phyloP scores from a whole-genome alignment of 2,329 filamentous ascomycete species.

The Talaromyces sp. region DNA sequence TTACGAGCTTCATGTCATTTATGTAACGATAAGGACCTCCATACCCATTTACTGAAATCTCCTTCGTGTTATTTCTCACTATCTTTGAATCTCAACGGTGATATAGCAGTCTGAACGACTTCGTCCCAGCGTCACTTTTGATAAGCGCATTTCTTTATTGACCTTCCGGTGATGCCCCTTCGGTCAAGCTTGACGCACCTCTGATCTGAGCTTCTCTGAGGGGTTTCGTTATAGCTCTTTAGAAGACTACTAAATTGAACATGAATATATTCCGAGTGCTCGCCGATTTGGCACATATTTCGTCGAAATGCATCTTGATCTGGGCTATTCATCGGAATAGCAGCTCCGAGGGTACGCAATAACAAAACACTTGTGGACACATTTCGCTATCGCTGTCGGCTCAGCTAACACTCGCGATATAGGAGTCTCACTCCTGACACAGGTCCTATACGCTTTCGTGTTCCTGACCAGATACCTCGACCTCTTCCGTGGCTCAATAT shows the following conservation, averaged over 20 bases:
- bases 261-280: constrained; percentile 63
- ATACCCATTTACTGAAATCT: not conserved
- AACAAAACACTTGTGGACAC: not conserved
- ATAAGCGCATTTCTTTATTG: not conserved
- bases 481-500: constrained; percentile 55
- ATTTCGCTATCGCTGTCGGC: constrained; percentile 1
- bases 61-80: not conserved
- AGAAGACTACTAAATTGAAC: constrained; percentile 8
- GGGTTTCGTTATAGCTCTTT: not conserved
- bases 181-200: not conserved
- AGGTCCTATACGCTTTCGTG: constrained; percentile 79
- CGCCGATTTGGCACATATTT: constrained; percentile 78
- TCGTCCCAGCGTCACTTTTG: not conserved
- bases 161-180: not conserved
- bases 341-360: constrained; percentile 69
- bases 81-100: not conserved
- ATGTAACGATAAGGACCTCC: not conserved
- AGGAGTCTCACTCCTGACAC: constrained; percentile 86
- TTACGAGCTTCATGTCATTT: not conserved
- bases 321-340: constrained; percentile 84
- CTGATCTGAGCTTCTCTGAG: not conserved
- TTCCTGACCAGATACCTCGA: constrained; percentile 87
- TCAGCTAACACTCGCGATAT: constrained; percentile 19
- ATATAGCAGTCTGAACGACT: not conserved
- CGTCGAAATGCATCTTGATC: constrained; percentile 86